Percentiles rank a stretch among this genome's conserved stretches.
Evolutionary conservation across 768 basidiomycete genomes (phyloP).

Genomic region (Tricholoma hemisulphureum): DNA sequence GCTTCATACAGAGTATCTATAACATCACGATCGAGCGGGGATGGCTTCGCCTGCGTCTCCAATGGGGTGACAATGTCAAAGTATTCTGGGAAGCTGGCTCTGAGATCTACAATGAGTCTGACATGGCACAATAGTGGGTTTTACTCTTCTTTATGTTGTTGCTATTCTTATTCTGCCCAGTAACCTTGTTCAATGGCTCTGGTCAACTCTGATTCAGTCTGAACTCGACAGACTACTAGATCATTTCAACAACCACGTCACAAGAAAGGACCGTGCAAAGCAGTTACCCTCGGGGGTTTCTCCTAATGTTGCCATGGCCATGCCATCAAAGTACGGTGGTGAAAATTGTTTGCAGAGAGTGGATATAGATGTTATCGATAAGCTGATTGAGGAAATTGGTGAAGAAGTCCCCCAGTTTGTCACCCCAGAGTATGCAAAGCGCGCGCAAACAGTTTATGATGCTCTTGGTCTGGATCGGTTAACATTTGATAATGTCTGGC

Average conservation of each 20-base stretch:
- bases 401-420: not conserved
- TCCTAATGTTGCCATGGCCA: not conserved
- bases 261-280: slow-evolving; percentile 8
- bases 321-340: not conserved
- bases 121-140: slow-evolving; percentile 2
- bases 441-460: slow-evolving; percentile 1
- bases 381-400: slow-evolving; percentile 22
- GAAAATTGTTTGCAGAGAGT: not conserved
- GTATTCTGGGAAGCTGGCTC: slow-evolving; percentile 19
- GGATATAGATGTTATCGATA: not conserved
- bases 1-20: not conserved
- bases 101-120: slow-evolving; percentile 11
- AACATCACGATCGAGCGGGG: slow-evolving; percentile 6
- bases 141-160: not conserved
- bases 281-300: not conserved
- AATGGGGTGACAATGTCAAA: slow-evolving; percentile 31
- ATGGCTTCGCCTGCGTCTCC: slow-evolving; percentile 17
- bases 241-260: slow-evolving; percentile 17
- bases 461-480: not conserved
- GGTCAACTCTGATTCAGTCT: not conserved
- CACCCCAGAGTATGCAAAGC: not conserved
- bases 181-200: slow-evolving; percentile 15
- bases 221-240: slow-evolving; percentile 17
- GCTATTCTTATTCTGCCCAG: slow-evolving; percentile 8
- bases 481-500: slow-evolving; percentile 6